Evolutionary conservation across 495 filamentous ascomycete species (phyloP), one percentile per base, ranked within the genome.

Genomic region (Aspergillus egyptiacus): DNA sequence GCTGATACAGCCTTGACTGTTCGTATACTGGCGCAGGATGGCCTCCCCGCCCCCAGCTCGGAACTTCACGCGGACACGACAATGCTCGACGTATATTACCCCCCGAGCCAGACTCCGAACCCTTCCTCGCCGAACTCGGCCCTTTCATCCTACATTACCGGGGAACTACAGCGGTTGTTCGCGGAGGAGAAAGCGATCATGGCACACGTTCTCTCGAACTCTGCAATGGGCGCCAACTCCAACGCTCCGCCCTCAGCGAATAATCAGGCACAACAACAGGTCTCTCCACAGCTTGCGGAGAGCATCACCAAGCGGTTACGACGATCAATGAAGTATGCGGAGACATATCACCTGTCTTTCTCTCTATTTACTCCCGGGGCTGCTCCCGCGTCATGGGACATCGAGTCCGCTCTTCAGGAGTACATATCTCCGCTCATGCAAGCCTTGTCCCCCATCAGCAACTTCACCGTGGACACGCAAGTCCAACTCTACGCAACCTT

Each of bases 381-480:
- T 1, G 62, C 73, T 7, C 94, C 93, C 7, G 93, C 86, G 7
- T 86, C 81, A 22, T 98, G 94, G 93, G 89, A 94, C 27, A 89
- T 97, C 39, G 86, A 95, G 56, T 69, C 75, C 32, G 90, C 91
- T 5, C 78, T 97, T 28, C 75, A 83, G 11, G 79, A 89, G 58
- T 89, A 94, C 64, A 76, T 98, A 59, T 71, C 80, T 14, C 91
- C 93, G 0, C 75, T 97, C 35, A 74, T 97, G 0, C 75, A 87
- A 30, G 79, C 85, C 23, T 76, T 96, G 20, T 77, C 81, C 2
- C 74, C 81, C 13, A 91, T 97, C 54, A 91, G 87, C 73, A 91
- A 95, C 61, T 97, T 98, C 64, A 96, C 93, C 17, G 82, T 98
- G 30, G 93, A 97, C 63, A 95, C 89, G 1, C 93, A 98, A 64